Conservation (phyloP, 176 grass and related monocot genomes). For the Avena atlantica region DNA sequence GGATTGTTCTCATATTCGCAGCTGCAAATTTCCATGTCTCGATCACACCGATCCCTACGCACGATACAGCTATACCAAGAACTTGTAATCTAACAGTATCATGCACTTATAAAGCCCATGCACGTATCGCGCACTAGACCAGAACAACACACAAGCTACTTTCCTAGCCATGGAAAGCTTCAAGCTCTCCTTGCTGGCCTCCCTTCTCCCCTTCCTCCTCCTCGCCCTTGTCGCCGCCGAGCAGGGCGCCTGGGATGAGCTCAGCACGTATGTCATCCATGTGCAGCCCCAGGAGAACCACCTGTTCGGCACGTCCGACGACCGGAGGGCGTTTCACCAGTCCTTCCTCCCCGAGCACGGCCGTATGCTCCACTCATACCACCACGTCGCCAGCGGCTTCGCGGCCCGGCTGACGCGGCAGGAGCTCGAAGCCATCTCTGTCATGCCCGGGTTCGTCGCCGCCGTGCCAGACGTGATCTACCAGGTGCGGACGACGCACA, state of each 20-base stretch:
- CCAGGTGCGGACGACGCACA: conserved; percentile 1
- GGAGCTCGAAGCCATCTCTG: background rate
- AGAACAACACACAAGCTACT: background rate
- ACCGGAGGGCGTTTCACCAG: conserved; percentile 8
- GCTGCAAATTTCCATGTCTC: background rate
- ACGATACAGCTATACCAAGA: background rate
- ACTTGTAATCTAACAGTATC: background rate
- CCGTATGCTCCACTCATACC: conserved; percentile 2
- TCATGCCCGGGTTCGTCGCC: conserved; percentile 21
- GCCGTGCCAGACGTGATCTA: conserved; percentile 9
- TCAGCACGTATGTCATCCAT: background rate
- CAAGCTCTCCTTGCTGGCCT: background rate
- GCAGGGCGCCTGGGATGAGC: background rate
- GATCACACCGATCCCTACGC: background rate
- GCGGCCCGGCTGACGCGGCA: background rate
- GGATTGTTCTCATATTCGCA: background rate
- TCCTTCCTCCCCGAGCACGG: conserved; percentile 16
- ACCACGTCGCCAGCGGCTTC: conserved; percentile 18
- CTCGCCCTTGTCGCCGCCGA: background rate
- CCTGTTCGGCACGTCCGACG: background rate
- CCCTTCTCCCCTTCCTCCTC: conserved; percentile 8
- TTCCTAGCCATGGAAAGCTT: conserved; percentile 8
- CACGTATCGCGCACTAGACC: background rate
- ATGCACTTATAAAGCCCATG: background rate
- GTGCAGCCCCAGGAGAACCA: conserved; percentile 22